Base-by-base conservation (phyloP, 2,329 filamentous ascomycete genomes). In the Pseudogymnoascus sp. region DNA sequence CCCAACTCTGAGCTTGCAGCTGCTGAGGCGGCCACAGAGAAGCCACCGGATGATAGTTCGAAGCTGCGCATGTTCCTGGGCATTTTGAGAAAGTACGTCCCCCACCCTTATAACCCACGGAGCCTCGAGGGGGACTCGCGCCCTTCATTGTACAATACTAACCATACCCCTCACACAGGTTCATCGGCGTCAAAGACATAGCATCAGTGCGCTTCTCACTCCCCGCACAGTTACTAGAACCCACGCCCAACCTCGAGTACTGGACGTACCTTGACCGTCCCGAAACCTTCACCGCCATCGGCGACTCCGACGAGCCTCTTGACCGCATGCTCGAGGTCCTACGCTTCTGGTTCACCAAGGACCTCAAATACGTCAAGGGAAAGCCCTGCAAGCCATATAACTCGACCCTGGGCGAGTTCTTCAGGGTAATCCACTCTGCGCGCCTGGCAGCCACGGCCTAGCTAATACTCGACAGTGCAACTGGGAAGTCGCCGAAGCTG, bases 371-470 rank as follows among this genome's bases (percentile, higher is more conserved):
- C 72, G 91, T 96, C 74, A 97, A 97, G 79, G 93, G 93, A 64
- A 96, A 93, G 79, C 95, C 95, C 45, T 97, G 93, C 86, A 99
- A 99, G 77, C 95, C 95, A 9, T 99, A 99, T 79, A 99, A 99
- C 77, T 97, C 93, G 58, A 93, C 92, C 37, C 78, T 99, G 60
- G 95, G 95, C 67, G 95, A 99, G 79, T 99, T 99, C 78, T 99
- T 99, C 79, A 85, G 92, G 78, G 90, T 93, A 80, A 28, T 35
- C 8, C 62, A 23, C 58, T 60, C 7, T 21, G 37, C 37, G 38
- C 31, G 18, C 21, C n/a, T 23, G 41, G 31, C 18, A 25, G 45
- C 35, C 18, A 25, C 43, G 11, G 43, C 21, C 33, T 40, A 58
- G 43, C 65, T 69, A 61, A 69, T 63, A 8, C 25, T 9, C 16